Evolutionary conservation across 768 basidiomycete genomes (phyloP).

Genomic region (Kwoniella mangroviensis): DNA sequence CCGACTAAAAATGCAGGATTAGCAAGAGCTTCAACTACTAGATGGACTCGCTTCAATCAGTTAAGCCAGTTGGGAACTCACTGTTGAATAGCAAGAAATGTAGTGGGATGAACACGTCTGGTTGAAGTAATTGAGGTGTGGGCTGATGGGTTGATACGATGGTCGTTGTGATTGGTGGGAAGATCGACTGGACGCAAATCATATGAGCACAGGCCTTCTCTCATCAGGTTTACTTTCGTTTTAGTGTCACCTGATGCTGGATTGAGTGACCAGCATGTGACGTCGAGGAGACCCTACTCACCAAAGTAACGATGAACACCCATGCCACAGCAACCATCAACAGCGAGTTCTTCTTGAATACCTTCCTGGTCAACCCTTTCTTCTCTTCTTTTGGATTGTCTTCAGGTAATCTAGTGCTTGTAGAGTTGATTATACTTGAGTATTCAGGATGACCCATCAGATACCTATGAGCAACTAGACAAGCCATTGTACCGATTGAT

Average conservation of each 20-base stretch:
- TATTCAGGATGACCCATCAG: constrained; percentile 35
- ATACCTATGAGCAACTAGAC: constrained; percentile 35
- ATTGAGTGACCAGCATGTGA: not conserved
- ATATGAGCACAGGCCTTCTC: not conserved
- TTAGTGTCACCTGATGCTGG: not conserved
- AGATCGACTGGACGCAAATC: constrained; percentile 68
- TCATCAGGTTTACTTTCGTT: not conserved
- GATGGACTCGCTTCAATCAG: not conserved
- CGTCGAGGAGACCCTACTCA: constrained; percentile 58
- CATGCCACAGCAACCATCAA: constrained; percentile 77
- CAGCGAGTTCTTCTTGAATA: constrained; percentile 64
- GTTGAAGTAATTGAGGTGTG: constrained; percentile 47
- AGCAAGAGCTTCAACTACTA: not conserved
- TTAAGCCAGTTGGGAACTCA: constrained; percentile 26
- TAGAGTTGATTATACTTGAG: constrained; percentile 18
- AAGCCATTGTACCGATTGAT: constrained; percentile 30
- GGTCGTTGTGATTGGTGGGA: constrained; percentile 81
- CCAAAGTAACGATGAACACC: constrained; percentile 79
- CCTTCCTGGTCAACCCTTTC: constrained; percentile 28
- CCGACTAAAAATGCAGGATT: constrained; percentile 38
- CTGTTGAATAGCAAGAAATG: constrained; percentile 65
- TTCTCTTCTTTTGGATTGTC: not conserved
- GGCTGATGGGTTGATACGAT: constrained; percentile 69
- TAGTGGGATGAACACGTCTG: constrained; percentile 69
- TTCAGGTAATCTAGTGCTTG: not conserved